Conservation (phyloP, 805 yeast species). For the Saccharomycopsis selenospora region DNA sequence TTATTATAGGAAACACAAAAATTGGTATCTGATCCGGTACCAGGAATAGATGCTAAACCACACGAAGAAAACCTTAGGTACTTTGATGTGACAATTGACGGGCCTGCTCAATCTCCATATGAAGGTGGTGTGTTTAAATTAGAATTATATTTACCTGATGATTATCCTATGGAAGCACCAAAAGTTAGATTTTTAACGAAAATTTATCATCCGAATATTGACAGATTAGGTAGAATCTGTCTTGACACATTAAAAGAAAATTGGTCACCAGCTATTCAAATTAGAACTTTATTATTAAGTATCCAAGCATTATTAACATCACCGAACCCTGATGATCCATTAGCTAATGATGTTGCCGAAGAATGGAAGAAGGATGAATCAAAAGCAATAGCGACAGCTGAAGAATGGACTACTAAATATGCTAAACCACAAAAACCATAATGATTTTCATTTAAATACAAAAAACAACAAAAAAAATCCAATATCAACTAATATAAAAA, state of each 20-base stretch:
- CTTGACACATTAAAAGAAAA: conserved; percentile 84
- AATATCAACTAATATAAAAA: no score
- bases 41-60: conserved; percentile 90
- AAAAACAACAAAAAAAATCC: no score
- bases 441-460: no score
- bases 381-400: conserved; percentile 74
- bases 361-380: conserved; percentile 87
- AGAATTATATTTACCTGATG: conserved; percentile 89
- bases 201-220: conserved; percentile 95
- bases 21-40: conserved; percentile 87
- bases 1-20: conserved; percentile 77
- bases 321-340: conserved; percentile 97
- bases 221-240: conserved; percentile 90
- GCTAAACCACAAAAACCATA: conserved; percentile 28
- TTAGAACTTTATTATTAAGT: conserved; percentile 82
- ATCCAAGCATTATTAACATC: conserved; percentile 92
- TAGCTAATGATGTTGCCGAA: conserved; percentile 96
- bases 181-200: conserved; percentile 89
- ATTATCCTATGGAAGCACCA: conserved; percentile 98
- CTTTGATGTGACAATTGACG: conserved; percentile 86
- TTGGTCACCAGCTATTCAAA: conserved; percentile 98
- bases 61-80: conserved; percentile 91
- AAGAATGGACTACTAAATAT: conserved; percentile 35
- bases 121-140: conserved; percentile 76
- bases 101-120: conserved; percentile 88